Evolutionary conservation across 2,329 filamentous ascomycete species (phyloP), one percentile per base, ranked within the genome.

Genomic region (Fusarium sulawesiense): DNA sequence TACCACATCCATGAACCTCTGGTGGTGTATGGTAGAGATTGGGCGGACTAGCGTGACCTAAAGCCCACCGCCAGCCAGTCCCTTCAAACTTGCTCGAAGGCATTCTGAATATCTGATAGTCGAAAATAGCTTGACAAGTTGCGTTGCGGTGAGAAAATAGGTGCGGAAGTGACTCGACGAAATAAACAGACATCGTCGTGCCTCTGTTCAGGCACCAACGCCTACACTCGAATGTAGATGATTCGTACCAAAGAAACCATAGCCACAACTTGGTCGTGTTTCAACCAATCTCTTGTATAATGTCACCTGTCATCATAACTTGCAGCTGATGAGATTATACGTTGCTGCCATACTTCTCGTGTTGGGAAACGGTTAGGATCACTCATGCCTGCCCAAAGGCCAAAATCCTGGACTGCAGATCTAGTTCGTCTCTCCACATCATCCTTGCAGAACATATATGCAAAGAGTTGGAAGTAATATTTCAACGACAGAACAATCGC

Each of bases 361-460:
- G 53, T 34, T 51, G 40, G 56, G 54, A 55, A 54, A 65, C 66
- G 42, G 30, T 21, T 49, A 47, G 47, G 25, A 56, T 54, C 16
- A 50, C 42, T 16, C 25, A 32, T 56, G 44, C 40, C 59, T 62
- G 58, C 66, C 73, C 67, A 66, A 65, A 65, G 34, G 21, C 21
- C 20, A 27, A 12, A 53, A 63, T 73, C 71, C 74, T 62, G 73
- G 74, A 70, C 69, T 64, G 74, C 70, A 76, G 74, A 75, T 76
- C 74, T 69, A 70, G 61, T 65, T 68, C 58, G 45, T 62, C 53
- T 60, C 64, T 60, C 68, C 71, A 73, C 67, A 65, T 65, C 63
- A 62, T 65, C 59, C 70, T 61, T 68, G 58, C 56, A 67, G 60
- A 51, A 27, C 23, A 58, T 49, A 41, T 50, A 58, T 25, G 45